Evolutionary conservation across 1,139 yeast species (phyloP).

Genomic region (Pichia inconspicua): DNA sequence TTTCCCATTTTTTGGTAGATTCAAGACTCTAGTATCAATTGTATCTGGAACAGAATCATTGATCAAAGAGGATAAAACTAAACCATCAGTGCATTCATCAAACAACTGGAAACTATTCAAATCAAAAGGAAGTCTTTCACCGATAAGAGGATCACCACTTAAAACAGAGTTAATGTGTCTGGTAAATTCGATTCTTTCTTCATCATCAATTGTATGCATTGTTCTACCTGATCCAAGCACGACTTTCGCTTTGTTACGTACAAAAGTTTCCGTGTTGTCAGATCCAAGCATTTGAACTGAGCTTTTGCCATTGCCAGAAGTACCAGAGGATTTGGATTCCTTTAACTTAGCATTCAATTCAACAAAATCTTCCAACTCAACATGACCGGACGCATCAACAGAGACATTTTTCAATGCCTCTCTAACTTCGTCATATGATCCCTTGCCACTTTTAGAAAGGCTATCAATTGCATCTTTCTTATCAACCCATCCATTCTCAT

Average conservation of each 20-base stretch:
- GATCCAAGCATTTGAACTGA: conserved; percentile 9
- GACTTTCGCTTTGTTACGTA: conserved; percentile 54
- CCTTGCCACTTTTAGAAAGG: conserved; percentile 69
- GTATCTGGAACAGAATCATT: conserved; percentile 98
- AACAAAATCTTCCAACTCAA: conserved; percentile 92
- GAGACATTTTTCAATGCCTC: conserved; percentile 84
- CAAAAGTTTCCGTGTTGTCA: conserved; percentile 31
- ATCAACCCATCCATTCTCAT: conserved; percentile 94
- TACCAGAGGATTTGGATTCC: conserved; percentile 18
- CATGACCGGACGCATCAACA: conserved; percentile 95
- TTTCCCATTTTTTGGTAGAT: conserved; percentile 75
- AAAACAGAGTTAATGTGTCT: conserved; percentile 90
- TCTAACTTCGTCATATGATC: conserved; percentile 86
- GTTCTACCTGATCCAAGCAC: conserved; percentile 79
- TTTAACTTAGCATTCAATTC: conserved; percentile 71
- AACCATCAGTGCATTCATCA: conserved; percentile 95
- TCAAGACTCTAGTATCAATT: conserved; percentile 94
- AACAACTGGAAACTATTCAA: conserved; percentile 91
- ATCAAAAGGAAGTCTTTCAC: conserved; percentile 82
- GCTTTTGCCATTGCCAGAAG: conserved; percentile 17
- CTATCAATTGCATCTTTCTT: conserved; percentile 85
- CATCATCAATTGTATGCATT: conserved; percentile 96
- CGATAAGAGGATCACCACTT: conserved; percentile 84
- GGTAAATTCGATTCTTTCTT: conserved; percentile 92
- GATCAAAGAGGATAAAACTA: conserved; percentile 84